These are phyloP conservation scores for Cornus kousa DNA, from an alignment of 148 eudicot genomes.

Conservation along the genomic window DNA sequence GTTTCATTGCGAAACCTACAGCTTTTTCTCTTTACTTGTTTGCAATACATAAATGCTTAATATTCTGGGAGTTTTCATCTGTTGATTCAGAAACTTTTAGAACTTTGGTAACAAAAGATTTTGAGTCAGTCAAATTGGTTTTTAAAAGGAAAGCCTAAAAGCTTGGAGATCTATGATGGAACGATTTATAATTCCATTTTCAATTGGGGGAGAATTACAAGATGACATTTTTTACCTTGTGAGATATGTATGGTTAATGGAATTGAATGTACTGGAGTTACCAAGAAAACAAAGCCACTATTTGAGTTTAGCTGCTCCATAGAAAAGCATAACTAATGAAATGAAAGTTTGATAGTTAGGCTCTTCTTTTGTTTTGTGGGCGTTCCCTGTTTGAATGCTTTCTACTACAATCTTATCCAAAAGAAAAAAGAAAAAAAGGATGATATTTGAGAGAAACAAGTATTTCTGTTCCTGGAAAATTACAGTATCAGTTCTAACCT, in stretches of 20 bases:
- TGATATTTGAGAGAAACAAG: neutral
- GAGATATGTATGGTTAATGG: neutral
- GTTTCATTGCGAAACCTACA: neutral
- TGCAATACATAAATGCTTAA: neutral
- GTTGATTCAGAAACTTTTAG: no score
- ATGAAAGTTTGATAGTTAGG: neutral
- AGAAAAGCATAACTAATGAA: neutral
- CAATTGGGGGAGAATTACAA: neutral
- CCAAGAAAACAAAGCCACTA: conserved; percentile 1
- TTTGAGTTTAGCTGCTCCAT: neutral
- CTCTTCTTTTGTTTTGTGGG: no score
- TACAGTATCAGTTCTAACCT: neutral
- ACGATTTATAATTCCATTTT: neutral
- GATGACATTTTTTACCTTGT: neutral
- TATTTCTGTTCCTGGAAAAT: neutral
- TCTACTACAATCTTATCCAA: no score
- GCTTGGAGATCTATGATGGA: neutral
- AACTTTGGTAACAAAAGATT: neutral
- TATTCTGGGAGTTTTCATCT: neutral
- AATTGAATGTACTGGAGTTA: neutral
- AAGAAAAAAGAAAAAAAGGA: neutral
- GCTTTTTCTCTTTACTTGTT: conserved; percentile 10
- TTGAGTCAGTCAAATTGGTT: neutral
- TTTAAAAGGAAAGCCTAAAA: neutral
- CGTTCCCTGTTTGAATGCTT: no score